Evolutionary conservation across 108 stramenopile species (phyloP), one percentile per base, ranked within the genome.

Genomic region (Skeletonema grethae): DNA sequence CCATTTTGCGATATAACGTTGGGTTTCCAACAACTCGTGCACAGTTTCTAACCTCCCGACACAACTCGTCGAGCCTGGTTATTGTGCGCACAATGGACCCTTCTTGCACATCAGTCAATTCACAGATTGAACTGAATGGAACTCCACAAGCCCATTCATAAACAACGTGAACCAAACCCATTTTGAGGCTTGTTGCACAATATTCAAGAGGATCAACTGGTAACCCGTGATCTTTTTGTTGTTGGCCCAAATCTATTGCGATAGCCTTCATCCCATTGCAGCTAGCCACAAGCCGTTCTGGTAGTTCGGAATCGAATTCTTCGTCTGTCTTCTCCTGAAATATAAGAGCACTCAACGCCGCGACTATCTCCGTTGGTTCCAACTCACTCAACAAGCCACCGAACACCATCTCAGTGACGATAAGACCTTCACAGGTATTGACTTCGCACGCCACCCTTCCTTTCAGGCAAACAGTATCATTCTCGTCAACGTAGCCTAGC

Each of bases 81-180:
- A 99, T 96, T 68, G 86, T 85, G 11, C 99, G 86, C 11, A 99
- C 98, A 70, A 99, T 98, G 9, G 87, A 89, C 13, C 99, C 99
- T 71, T 99, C 99, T 73, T 98, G 97, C 0, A 97, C 94, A 36
- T 78, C 76, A 29, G 98, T 99, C 43, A 98, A 73, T 61, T 92
- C 86, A 65, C 87, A 90, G 53, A 97, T 94, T 35, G 88, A 85
- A 63, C 71, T 95, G 71, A 99, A 99, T 0, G 95, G 90, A 30
- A 98, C 94, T 0, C 98, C 98, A 34, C 95, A 77, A 3, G 99
- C 99, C 99, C 99, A 99, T 75, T 97, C 97, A 67, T 98, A 97
- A 7, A 98, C 97, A 15, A 96, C 97, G 63, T 96, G 92, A 34
- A 96, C 94, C 35, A 98, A 82, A n/a, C 97, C 98, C 70, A 97